Conservation (phyloP, 371 early-diverging fungal species). For the Coemansia sp. region DNA sequence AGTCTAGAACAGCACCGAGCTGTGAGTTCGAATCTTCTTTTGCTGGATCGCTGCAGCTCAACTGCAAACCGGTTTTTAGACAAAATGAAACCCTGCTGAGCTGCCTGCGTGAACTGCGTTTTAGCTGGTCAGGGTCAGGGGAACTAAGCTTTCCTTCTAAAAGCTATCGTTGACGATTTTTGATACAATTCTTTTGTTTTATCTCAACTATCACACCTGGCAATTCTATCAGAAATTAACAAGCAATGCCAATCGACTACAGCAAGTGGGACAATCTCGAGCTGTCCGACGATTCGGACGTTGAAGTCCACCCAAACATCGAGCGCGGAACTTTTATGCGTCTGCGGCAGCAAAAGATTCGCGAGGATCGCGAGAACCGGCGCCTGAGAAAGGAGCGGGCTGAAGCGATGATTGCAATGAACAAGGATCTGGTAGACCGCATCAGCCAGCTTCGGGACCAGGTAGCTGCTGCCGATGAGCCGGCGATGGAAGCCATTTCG, state of each 20-base stretch:
- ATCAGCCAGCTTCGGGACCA: slow-evolving; percentile 49
- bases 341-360: slow-evolving; percentile 88
- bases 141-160: background rate
- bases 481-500: slow-evolving; percentile 13
- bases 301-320: slow-evolving; percentile 94
- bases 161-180: background rate
- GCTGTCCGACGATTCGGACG: slow-evolving; percentile 94
- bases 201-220: background rate
- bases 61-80: background rate
- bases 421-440: slow-evolving; percentile 56
- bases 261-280: slow-evolving; percentile 97
- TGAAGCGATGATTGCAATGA: slow-evolving; percentile 58
- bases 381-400: slow-evolving; percentile 67
- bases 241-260: slow-evolving; percentile 58
- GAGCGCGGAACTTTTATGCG: slow-evolving; percentile 92
- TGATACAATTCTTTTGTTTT: background rate
- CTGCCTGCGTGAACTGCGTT: background rate
- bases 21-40: background rate
- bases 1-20: background rate
- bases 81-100: background rate
- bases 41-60: background rate
- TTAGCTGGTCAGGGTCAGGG: slow-evolving; percentile 1
- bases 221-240: background rate
- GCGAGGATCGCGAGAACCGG: slow-evolving; percentile 82
- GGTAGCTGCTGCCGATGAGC: slow-evolving; percentile 23